A percentile compares a stretch with the other conserved stretches of the same genome.
Evolutionary conservation across 106 monocot species (phyloP).

Genomic region (Dendrobium officinale): DNA sequence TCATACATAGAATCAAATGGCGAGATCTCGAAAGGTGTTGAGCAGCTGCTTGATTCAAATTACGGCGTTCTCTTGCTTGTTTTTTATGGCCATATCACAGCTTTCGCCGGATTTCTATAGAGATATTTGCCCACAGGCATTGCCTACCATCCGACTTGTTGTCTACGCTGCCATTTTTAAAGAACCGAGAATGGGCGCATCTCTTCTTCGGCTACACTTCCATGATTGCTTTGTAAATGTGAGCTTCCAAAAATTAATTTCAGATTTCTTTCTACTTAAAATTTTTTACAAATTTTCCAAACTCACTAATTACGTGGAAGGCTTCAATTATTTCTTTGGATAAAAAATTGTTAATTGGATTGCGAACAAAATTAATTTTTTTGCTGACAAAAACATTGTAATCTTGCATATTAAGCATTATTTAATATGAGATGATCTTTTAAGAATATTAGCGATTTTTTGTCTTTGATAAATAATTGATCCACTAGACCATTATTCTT

Average conservation of each 20-base stretch:
- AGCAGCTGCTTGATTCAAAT: background rate
- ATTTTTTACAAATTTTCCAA: no score
- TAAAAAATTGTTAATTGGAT: no score
- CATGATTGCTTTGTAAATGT: conserved; percentile 57
- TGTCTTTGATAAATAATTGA: no score
- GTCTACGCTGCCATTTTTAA: conserved; percentile 22
- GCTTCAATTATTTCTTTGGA: no score
- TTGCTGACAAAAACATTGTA: no score
- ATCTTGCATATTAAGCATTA: no score
- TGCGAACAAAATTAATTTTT: no score
- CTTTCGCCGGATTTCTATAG: conserved; percentile 24
- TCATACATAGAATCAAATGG: background rate
- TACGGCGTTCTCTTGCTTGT: background rate
- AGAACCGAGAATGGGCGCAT: conserved; percentile 43
- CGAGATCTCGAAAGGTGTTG: background rate
- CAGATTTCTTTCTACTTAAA: background rate
- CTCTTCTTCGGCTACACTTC: conserved; percentile 42
- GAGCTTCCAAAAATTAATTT: background rate
- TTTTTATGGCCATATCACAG: background rate
- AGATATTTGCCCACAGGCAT: conserved; percentile 24
- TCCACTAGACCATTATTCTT: no score
- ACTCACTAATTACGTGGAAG: no score
- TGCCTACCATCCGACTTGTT: conserved; percentile 20
- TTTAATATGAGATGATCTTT: no score
- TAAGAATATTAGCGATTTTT: no score